A percentile compares a stretch with the other conserved stretches of the same genome.
Conservation (phyloP, 768 basidiomycete species). For the Tremella fuciformis region DNA sequence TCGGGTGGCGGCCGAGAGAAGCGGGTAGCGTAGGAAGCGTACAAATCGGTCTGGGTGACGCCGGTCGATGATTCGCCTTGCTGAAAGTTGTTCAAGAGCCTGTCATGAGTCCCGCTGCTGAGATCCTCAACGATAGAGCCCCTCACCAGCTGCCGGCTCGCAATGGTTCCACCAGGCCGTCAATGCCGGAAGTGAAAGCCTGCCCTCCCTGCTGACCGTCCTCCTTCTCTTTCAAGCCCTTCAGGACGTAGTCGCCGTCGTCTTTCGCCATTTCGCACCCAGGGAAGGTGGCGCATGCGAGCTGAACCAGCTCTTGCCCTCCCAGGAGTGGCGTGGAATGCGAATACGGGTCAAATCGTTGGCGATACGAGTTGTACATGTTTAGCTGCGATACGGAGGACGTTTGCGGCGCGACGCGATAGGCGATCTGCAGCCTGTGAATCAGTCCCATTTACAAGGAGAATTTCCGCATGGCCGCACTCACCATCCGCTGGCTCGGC, state of each 20-base stretch:
- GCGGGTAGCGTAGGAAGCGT: conserved; percentile 41
- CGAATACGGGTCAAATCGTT: conserved; percentile 41
- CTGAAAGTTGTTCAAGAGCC: conserved; percentile 34
- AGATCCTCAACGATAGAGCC: conserved; percentile 1
- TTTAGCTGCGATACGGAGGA: conserved; percentile 31
- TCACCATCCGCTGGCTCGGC: conserved; percentile 42
- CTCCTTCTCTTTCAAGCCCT: conserved; percentile 38
- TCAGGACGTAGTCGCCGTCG: conserved; percentile 41
- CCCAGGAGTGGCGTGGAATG: conserved; percentile 26
- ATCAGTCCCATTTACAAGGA: neutral
- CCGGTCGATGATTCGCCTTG: conserved; percentile 20
- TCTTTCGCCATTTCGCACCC: conserved; percentile 42
- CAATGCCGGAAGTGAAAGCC: conserved; percentile 25
- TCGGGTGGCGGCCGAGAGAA: conserved; percentile 27
- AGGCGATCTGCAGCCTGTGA: conserved; percentile 43
- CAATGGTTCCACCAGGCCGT: conserved; percentile 40
- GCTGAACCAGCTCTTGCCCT: conserved; percentile 44
- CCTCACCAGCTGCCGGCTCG: conserved; percentile 42
- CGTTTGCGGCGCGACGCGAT: conserved; percentile 22
- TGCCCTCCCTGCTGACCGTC: conserved; percentile 9
- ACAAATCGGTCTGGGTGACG: conserved; percentile 37
- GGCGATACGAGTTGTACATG: conserved; percentile 38
- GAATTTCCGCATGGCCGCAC: conserved; percentile 2
- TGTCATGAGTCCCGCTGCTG: neutral
- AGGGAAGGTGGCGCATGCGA: conserved; percentile 42